Evolutionary conservation across 257 asterid species (phyloP), one percentile per base, ranked within the genome.

Genomic region (Nicotiana knightiana): DNA sequence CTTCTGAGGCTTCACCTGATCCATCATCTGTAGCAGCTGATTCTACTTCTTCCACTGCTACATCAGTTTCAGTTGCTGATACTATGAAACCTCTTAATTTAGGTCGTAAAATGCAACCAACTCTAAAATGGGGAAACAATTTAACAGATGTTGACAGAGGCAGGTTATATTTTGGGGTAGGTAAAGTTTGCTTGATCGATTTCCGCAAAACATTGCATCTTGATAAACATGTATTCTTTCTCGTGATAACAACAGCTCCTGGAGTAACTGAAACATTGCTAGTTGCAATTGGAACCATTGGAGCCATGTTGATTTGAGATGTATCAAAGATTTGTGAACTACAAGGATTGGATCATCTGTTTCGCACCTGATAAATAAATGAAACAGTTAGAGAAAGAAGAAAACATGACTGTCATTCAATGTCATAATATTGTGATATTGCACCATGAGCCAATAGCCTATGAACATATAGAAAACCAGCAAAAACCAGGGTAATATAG

Each of bases 141-240:
- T 91, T 88, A 79, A 90, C 39, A 32, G 98, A 93, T 13, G 95
- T 91, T 24, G 99, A 94, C 77, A 96, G 83, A 5, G 98, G 97
- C 58, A 91, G 58, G 32, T 85, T 81, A 81, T 83, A 86, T 81
- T 87, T 93, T 77, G 86, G 96, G 46, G 91, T 82, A 12, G 87
- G 87, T 77, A 89, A 83, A 73, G 88, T 57, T 82, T 83, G 91
- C 79, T 84, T 91, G 88, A 83, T 82, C 26, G 84, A 88, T 61
- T 84, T 89, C 59, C 85, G 84, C 12, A 86, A 83, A 81, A 86
- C 66, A 80, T 87, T 89, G 88, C 92, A 91, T 81, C 88, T 86
- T 53, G 90, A 85, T 77, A 87, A 76, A 76, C 87, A 80, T 81
- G 73, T 82, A 73, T 85, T 90, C 81, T 83, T 90, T 61, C 82